Base-by-base conservation (phyloP, 768 basidiomycete genomes). In the Mycena galericulata region DNA sequence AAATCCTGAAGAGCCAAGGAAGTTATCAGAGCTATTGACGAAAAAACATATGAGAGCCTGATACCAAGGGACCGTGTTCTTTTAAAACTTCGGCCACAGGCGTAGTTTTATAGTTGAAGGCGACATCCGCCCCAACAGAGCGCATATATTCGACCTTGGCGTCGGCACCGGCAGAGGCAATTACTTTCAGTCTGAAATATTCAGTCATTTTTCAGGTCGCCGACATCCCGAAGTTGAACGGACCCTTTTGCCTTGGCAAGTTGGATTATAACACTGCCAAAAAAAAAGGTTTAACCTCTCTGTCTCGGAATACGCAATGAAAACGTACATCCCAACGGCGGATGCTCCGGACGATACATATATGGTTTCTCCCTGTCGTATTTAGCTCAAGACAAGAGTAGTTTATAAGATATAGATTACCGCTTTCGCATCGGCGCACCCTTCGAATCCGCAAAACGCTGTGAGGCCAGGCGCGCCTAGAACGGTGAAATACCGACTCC, bases 51-150 rank as follows among this genome's bases (percentile, higher is more conserved):
- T 27, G 17, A 15, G 18, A 38, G 11, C 24, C 10, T 49, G 24
- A 77, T 72, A 90, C 81, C 49, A 91, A 82, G 0, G 85, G 87
- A 2, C 89, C 88, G 62, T 90, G 79, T 68, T 82, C 80, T 64
- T 74, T 65, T 29, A 92, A 79, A 9, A 87, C 75, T 10, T 86
- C 83, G 3, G 72, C 73, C 0, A 85, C 84, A 54, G 80, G 77
- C 1, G 78, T 75, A 1, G 80, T 88, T 80, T 91, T 90, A 77
- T 89, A 91, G 78, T 91, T 90, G 80, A 90, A 90, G 0, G 80
- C 84, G n/a, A 88, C 80, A 65, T 91, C 89, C 0, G 84, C 85
- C 1, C 89, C 89, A 6, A 89, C 69, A 10, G 81, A 80, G 54
- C 79, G 80, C 73, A 90, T 71, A 66, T 83, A 90, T 11, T 78